Base-by-base conservation (phyloP, 2,329 filamentous ascomycete species). In the Talaromyces amestolkiae region DNA sequence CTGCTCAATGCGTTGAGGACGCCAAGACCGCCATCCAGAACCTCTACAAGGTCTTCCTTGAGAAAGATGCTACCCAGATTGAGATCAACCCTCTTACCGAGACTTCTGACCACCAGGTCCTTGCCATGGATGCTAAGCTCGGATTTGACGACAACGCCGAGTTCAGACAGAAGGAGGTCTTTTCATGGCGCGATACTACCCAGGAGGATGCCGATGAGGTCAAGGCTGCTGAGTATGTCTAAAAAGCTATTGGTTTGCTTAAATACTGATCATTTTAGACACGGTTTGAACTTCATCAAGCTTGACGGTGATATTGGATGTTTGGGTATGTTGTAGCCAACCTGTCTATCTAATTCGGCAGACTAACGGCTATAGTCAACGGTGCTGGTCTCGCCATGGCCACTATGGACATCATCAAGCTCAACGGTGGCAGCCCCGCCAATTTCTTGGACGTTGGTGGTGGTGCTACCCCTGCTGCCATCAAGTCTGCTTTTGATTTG, bases 331-430 rank as follows among this genome's bases (percentile, higher is more conserved):
- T 13, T 51, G 19, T 43, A 31, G 35, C 35, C 35, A 37, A 7
- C 3, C 4, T 6, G 6, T 31, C 27, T 31, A 31, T 31, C 27
- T 4, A 7, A 31, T 7, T 31, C 27, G 7, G 5, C 27, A 31
- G 27, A 31, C 56, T 59, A 27, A 61, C 17, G 65, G 31, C 7
- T 19, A 22, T 70, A 73, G 95, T 99, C 84, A 99, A 99, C 84
- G 95, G 95, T 79, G 95, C 95, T 75, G 95, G 95, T 84, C 91
- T 99, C 72, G 95, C 95, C 82, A 99, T 99, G 95, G 95, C 95
- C 69, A 99, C 95, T 79, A 99, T 99, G 95, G 95, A 99, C 82
- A 98, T 99, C 81, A 99, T 99, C 87, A 98, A 99, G 89, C 88
- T 99, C 69, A 99, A 98, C 83, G 95, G 95, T 73, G 95, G 95